Evolutionary conservation across 495 filamentous ascomycete genomes (phyloP).

Genomic region (Entonaema liquescens): DNA sequence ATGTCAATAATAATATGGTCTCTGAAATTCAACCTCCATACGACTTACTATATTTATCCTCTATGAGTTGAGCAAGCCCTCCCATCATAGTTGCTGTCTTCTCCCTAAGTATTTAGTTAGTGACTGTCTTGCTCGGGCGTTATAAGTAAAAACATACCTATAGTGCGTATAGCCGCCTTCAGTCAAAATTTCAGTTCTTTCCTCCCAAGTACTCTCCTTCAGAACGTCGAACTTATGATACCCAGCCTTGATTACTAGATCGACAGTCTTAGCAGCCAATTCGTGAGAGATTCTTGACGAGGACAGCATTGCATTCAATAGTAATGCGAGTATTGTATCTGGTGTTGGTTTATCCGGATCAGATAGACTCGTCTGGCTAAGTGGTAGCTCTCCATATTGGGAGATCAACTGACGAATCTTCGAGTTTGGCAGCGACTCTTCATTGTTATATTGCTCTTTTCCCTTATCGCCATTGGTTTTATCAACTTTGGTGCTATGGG

Average conservation of each 20-base stretch:
- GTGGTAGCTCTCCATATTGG: conserved; percentile 20
- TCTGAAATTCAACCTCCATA: not conserved
- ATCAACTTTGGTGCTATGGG: not conserved
- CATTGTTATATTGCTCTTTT: too few species aligned
- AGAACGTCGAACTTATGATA: conserved; percentile 20
- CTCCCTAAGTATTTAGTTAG: conserved; percentile 1
- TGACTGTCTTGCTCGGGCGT: not conserved
- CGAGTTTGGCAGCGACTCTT: not conserved
- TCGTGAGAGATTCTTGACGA: not conserved
- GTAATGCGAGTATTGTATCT: conserved; percentile 10
- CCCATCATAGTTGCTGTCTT: conserved; percentile 22
- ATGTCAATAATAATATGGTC: not conserved
- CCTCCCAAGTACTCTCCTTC: conserved; percentile 19
- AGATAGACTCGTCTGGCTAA: conserved; percentile 14
- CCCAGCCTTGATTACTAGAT: conserved; percentile 7
- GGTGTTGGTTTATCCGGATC: conserved; percentile 16
- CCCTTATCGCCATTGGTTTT: not conserved
- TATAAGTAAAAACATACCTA: not conserved
- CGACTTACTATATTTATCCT: conserved; percentile 14
- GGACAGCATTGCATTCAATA: conserved; percentile 6
- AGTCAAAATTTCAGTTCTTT: conserved; percentile 13
- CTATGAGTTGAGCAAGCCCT: conserved; percentile 12
- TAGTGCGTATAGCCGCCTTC: not conserved
- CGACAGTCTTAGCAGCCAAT: conserved; percentile 9
- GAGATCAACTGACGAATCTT: conserved; percentile 14